These are phyloP conservation scores for Adansonia gregorii DNA, from an alignment of 441 rosid species.

Conservation along the genomic window DNA sequence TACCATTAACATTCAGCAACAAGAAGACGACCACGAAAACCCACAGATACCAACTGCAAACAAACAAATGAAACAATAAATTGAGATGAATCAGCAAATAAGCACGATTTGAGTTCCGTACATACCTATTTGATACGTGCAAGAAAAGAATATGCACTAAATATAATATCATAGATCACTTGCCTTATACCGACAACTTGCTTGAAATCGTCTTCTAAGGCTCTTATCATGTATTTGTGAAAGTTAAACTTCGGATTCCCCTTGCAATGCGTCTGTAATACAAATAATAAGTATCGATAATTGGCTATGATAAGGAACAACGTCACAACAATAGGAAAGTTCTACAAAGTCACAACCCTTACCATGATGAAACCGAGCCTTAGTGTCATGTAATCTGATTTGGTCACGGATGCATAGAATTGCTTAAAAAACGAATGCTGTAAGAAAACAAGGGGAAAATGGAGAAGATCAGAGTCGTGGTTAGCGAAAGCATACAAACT, in stretches of 20 bases:
- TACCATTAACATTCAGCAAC: conserved; percentile 65
- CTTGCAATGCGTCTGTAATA: conserved; percentile 59
- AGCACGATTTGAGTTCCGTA: conserved; percentile 11
- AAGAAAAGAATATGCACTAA: conserved; percentile 16
- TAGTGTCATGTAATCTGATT: conserved; percentile 62
- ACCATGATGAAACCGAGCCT: conserved; percentile 73
- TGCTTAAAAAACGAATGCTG: conserved; percentile 72
- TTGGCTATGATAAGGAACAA: background rate
- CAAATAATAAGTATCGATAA: conserved; percentile 20
- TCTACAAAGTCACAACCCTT: conserved; percentile 24
- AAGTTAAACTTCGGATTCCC: conserved; percentile 63
- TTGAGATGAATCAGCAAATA: conserved; percentile 23
- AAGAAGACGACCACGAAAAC: conserved; percentile 68
- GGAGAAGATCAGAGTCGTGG: conserved; percentile 14
- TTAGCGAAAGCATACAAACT: conserved; percentile 3
- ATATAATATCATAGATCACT: conserved; percentile 29
- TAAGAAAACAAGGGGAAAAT: conserved; percentile 16
- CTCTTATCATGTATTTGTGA: conserved; percentile 75
- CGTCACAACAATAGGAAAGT: conserved; percentile 7
- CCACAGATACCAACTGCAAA: conserved; percentile 82
- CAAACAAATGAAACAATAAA: conserved; percentile 18
- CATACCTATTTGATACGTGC: background rate
- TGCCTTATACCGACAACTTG: conserved; percentile 76
- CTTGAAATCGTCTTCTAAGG: conserved; percentile 75
- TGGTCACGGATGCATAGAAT: conserved; percentile 66